Base-by-base conservation (phyloP, 768 basidiomycete genomes). In the Calocera viscosa region DNA sequence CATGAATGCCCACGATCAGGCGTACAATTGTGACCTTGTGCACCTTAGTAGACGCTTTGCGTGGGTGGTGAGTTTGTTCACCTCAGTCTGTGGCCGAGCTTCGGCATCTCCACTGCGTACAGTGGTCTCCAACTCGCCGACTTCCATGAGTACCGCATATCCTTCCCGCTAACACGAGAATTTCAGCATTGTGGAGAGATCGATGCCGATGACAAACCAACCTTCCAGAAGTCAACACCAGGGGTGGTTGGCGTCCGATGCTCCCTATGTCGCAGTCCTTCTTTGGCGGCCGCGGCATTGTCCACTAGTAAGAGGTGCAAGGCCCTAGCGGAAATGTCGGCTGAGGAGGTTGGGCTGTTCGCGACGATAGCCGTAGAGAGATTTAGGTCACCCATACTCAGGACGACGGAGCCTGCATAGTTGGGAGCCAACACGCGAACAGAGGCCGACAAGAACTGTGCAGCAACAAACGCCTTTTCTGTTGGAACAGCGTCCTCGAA, bases 401-500 rank as follows among this genome's bases (percentile, higher is more conserved):
- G 64, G 3, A 90, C 82, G n/a, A 89, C 69, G 1, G 85, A 83
- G 19, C 92, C 90, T 1, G 82, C 78, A 70, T 87, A 77, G 0
- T 73, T 81, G 0, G 83, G 82, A 0, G 87, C 82, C 24, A 83
- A 77, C 1, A 83, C 68, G 64, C 86, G 84, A 12, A 90, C 71
- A 0, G 90, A 89, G 11, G 85, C 82, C 71, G 94, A 88, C 19
- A 78, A 67, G 24, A 93, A 72, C 69, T 81, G 83, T 35, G 94
- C 68, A n/a, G 81, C 78, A 28, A 97, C 76, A 12, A 80, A 78
- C 5, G 93, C 97, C 47, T 88, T 78, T 74, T 98, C 96, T 66
- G 82, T 92, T 1, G 96, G 96, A 17, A 93, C 84, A 14, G 96
- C 93, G 26, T 91, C 83, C 75, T 94, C 94, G 72, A 99, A 99